Evolutionary conservation across 176 grass and related monocot genomes (phyloP), one percentile per base, ranked within the genome.

Genomic region (Pharus latifolius): DNA sequence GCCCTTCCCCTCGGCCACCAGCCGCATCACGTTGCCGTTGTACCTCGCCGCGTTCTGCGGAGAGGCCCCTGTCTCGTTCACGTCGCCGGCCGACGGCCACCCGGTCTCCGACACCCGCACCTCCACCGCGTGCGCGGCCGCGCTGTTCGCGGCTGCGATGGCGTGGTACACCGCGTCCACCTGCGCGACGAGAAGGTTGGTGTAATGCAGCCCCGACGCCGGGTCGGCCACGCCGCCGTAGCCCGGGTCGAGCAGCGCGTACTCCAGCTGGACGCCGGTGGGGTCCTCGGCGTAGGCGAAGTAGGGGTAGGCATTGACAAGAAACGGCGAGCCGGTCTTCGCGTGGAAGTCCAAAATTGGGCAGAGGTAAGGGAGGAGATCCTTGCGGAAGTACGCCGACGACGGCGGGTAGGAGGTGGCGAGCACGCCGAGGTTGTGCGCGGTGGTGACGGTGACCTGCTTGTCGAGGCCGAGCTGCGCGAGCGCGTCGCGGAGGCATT

Each of bases 301-400:
- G 67, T 96, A 96, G 0, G 92, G 88, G 71, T 96, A 96, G n/a
- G 92, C 92, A 50, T 96, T 96, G 49, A 86, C 77, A 18, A 88
- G 79, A 63, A 96, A 86, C 1, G 92, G 88, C 22, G 92, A 78
- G 6, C 61, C 65, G 15, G 88, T 83, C 68, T 69, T 67, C 1
- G 75, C 84, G 69, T 85, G 88, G 78, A 96, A 96, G 20, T 56
- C 71, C 17, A 96, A 63, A 59, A 96, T 78, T 17, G 87, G 91
- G 64, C 92, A 78, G 67, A 96, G 62, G 14, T 59, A 5, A 45
- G 82, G 82, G 31, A 82, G 56, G 38, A 84, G 71, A 43, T 91
- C 86, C 56, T 85, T 83, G 60, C 75, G 78, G 60, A 89, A 86
- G 62, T 67, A 80, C 0, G 66, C 77, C 15, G 78, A 60, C 2